Conservation (phyloP, 2,329 filamentous ascomycete genomes). For the Thermothelomyces thermophilus region DNA sequence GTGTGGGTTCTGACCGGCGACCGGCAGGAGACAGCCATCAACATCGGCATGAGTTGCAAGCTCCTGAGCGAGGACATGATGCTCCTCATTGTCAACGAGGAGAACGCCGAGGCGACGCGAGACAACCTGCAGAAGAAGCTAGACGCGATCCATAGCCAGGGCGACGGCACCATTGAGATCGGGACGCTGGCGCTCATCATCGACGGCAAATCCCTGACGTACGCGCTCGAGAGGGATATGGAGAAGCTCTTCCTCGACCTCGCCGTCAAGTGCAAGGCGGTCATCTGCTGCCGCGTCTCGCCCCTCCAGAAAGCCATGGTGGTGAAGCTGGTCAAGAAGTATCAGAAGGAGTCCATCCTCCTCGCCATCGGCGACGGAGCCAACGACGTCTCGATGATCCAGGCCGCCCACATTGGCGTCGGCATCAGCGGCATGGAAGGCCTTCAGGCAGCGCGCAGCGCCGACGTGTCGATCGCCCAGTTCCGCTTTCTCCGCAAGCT, state of each 20-base stretch:
- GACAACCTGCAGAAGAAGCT: conserved; percentile 92
- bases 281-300: conserved; percentile 95
- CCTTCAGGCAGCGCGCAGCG: conserved; percentile 90
- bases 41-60: conserved; percentile 99
- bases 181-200: conserved; percentile 90
- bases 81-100: conserved; percentile 91
- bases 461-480: conserved; percentile 91
- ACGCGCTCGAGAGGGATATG: conserved; percentile 83
- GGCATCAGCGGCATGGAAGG: conserved; percentile 97
- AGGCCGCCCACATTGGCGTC: conserved; percentile 94
- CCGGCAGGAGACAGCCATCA: conserved; percentile 97
- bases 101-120: conserved; percentile 67
- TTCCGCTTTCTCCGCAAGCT: conserved; percentile 94
- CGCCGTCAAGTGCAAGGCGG: conserved; percentile 95
- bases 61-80: conserved; percentile 99
- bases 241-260: conserved; percentile 91
- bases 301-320: conserved; percentile 95
- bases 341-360: conserved; percentile 81
- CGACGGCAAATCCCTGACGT: conserved; percentile 92
- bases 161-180: conserved; percentile 66
- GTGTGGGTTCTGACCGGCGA: conserved; percentile 98
- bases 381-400: conserved; percentile 99
- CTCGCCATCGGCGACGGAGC: conserved; percentile 95
- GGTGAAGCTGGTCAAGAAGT: conserved; percentile 93
- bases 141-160: conserved; percentile 80